Base-by-base conservation (phyloP, 192 early-diverging fungal genomes). In the Coemansia sp. region DNA sequence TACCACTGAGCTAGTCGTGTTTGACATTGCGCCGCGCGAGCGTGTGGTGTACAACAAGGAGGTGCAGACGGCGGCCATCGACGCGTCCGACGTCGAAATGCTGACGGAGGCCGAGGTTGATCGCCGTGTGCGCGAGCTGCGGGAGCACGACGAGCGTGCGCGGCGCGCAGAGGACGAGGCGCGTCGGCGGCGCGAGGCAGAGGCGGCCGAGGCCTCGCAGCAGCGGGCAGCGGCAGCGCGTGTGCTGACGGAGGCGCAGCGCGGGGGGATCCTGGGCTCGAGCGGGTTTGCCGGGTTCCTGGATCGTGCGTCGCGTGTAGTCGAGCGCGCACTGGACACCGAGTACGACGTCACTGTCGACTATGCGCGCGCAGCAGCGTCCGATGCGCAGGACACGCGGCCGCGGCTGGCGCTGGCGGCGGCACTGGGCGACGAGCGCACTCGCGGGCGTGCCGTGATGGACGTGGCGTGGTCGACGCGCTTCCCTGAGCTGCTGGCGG, bases 261-360 rank as follows among this genome's bases (percentile, higher is more conserved):
- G 82, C 46, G 82, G 83, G 33, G 44, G 69, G n/a, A 91, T 98
- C 55, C 26, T 93, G 24, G 65, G 67, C 30, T 87, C 91, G 10
- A 70, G 78, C 30, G 81, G 81, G 23, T 98, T 98, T 72, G 57
- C 80, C 13, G 80, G 88, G 9, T 99, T 99, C 73, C 74, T 99
- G 37, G 91, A 96, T 33, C 66, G 77, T 29, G 88, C 90, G 24
- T 81, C 92, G 11, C 94, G 90, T 64, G 65, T 96, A 50, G 66
- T 98, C 50, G 94, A 97, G 63, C 70, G 93, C 23, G 93, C 90
- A 17, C 68, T 99, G 73, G 85, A 85, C 58, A 84, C 90, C 43
- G 77, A 78, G 45, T 97, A 93, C 58, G 95, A 98, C 70, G 84
- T 87, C 57, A 83, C 98, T 83, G 87, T 82, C 34, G 95, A 99